Percentiles rank a stretch among this genome's conserved stretches.
phyloP scores from a whole-genome alignment of 208 protist species.

The Crithidia mellificae region DNA sequence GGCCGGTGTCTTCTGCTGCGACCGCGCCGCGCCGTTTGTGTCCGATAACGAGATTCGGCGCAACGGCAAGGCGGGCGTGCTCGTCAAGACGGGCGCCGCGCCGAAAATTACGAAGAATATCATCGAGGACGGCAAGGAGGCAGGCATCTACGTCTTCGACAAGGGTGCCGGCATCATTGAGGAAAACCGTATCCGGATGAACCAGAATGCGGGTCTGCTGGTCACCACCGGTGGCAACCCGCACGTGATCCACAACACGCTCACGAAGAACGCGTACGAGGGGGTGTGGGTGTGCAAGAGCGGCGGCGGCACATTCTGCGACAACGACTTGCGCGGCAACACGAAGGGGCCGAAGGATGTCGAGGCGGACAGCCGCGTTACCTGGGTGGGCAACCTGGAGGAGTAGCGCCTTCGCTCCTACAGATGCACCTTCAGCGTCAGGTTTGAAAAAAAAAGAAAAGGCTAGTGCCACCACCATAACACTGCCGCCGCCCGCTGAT shows the following conservation, averaged over 20 bases:
- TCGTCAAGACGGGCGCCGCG: constrained; percentile 74
- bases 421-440: no score
- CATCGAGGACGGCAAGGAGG: constrained; percentile 80
- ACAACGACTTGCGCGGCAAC: constrained; percentile 88
- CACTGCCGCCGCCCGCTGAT: no score
- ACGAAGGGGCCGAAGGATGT: constrained; percentile 74
- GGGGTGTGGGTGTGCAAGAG: constrained; percentile 89
- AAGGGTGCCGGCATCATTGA: constrained; percentile 72
- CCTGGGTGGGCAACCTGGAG: constrained; percentile 71
- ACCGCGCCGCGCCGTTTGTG: constrained; percentile 64
- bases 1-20: constrained; percentile 85
- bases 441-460: no score
- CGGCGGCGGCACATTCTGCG: constrained; percentile 70
- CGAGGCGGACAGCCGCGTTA: constrained; percentile 52
- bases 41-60: constrained; percentile 73
- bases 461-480: no score
- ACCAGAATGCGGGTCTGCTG: constrained; percentile 83
- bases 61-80: constrained; percentile 78
- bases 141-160: constrained; percentile 89
- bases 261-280: constrained; percentile 82
- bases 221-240: constrained; percentile 74
- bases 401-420: constrained; percentile 10
- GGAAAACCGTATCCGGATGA: constrained; percentile 70
- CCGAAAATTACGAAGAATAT: constrained; percentile 73
- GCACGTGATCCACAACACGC: constrained; percentile 72